These are phyloP conservation scores for Salicornia ramosissima DNA, from an alignment of 148 eudicot genomes.

Conservation along the genomic window DNA sequence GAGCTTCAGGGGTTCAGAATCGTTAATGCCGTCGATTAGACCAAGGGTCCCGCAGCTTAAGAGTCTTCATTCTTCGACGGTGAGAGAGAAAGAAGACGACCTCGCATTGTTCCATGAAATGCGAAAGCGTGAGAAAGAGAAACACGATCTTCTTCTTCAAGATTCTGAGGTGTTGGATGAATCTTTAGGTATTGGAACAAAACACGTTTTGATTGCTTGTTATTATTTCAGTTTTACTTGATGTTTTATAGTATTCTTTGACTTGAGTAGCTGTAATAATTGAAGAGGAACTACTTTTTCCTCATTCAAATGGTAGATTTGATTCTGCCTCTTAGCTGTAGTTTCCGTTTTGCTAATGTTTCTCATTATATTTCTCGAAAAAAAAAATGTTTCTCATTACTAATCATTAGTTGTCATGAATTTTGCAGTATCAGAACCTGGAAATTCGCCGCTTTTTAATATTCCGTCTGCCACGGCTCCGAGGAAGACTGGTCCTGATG, in stretches of 20 bases:
- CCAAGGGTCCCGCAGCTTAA: constrained; percentile 47
- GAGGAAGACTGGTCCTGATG: constrained; percentile 67
- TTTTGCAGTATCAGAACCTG: constrained; percentile 55
- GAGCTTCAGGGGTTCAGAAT: constrained; percentile 71
- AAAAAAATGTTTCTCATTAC: not conserved
- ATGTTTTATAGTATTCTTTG: constrained; percentile 10
- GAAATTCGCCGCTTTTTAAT: constrained; percentile 62
- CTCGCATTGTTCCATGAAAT: constrained; percentile 83
- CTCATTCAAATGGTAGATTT: not conserved
- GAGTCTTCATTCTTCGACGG: constrained; percentile 43
- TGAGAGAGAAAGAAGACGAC: constrained; percentile 87
- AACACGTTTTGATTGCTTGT: not conserved
- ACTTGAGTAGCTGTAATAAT: constrained; percentile 10
- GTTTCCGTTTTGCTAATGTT: not conserved
- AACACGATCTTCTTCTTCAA: constrained; percentile 56
- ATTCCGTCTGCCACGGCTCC: constrained; percentile 49
- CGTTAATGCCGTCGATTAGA: constrained; percentile 56
- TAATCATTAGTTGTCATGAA: not conserved
- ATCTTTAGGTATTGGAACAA: constrained; percentile 33
- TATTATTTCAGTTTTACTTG: constrained; percentile 7
- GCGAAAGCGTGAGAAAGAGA: constrained; percentile 80
- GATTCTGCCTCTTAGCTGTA: not conserved
- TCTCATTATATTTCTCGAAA: too few relatives aligned
- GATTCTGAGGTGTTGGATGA: constrained; percentile 61
- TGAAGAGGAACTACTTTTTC: not conserved